These are phyloP conservation scores for Leccinum subrobustum DNA, from an alignment of 1,284 basidiomycete species.

Conservation along the genomic window DNA sequence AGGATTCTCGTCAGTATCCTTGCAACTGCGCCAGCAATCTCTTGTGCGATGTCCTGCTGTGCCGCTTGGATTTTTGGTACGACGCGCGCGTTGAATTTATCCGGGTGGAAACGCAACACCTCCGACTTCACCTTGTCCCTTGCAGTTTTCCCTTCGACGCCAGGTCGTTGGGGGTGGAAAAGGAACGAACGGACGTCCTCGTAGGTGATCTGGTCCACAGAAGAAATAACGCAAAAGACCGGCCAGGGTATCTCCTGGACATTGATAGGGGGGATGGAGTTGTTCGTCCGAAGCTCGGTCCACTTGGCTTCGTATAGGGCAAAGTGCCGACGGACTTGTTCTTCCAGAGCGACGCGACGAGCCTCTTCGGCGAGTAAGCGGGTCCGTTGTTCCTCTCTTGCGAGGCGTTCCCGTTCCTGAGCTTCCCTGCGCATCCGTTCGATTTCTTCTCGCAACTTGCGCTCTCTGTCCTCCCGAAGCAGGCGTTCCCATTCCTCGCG, in stretches of 20 bases:
- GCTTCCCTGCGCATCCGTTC: slow-evolving; percentile 3
- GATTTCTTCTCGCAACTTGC: slow-evolving; percentile 5
- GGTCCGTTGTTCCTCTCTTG: slow-evolving; percentile 16
- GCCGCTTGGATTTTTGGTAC: slow-evolving; percentile 43
- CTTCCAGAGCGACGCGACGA: slow-evolving; percentile 7
- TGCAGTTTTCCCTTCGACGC: slow-evolving; percentile 30
- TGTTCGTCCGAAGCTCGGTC: slow-evolving; percentile 34
- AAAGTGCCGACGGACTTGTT: slow-evolving; percentile 12
- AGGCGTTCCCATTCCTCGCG: background rate
- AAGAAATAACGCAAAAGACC: slow-evolving; percentile 25
- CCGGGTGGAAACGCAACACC: slow-evolving; percentile 53
- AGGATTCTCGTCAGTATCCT: slow-evolving; percentile 39
- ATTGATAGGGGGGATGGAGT: slow-evolving; percentile 16
- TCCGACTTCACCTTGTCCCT: slow-evolving; percentile 44
- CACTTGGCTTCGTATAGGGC: slow-evolving; percentile 39
- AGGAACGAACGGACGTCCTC: slow-evolving; percentile 40
- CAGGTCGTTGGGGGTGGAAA: slow-evolving; percentile 34
- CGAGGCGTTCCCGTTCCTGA: slow-evolving; percentile 9
- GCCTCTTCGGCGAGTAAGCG: slow-evolving; percentile 14
- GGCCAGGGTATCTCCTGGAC: slow-evolving; percentile 50
- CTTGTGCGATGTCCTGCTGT: slow-evolving; percentile 42
- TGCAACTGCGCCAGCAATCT: slow-evolving; percentile 47
- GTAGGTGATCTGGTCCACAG: slow-evolving; percentile 31
- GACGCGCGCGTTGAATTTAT: slow-evolving; percentile 44
- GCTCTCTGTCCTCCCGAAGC: slow-evolving; percentile 4